phyloP scores from a whole-genome alignment of 2,329 filamentous ascomycete species.

The Botrytis tulipae region DNA sequence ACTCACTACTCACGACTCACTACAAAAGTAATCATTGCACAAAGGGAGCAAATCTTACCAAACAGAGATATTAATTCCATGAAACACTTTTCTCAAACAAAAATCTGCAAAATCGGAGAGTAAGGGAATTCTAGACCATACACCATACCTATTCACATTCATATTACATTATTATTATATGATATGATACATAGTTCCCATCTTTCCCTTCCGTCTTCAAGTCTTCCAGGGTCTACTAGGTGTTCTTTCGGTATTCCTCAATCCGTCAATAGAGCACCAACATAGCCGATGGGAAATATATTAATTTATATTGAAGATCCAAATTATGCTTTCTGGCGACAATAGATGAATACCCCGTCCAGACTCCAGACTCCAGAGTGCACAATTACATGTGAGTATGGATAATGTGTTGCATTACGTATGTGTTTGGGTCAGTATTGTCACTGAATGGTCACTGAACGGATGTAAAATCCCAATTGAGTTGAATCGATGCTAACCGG shows the following conservation, averaged over 20 bases:
- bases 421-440: not conserved
- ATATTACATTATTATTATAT: not conserved
- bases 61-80: not conserved
- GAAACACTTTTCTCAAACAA: not conserved
- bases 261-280: not conserved
- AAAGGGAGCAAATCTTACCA: not conserved
- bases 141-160: not conserved
- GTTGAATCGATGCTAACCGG: not conserved
- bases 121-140: not conserved
- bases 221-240: not conserved
- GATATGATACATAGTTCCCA: not conserved
- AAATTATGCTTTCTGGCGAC: not conserved
- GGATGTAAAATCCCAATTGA: slow-evolving; percentile 6
- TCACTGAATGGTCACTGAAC: not conserved
- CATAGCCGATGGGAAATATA: slow-evolving; percentile 10
- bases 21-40: not conserved
- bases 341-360: not conserved
- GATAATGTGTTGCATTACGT: slow-evolving; percentile 11
- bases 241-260: slow-evolving; percentile 1
- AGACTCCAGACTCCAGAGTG: not conserved
- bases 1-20: not conserved
- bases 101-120: not conserved
- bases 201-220: not conserved
- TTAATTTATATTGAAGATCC: slow-evolving; percentile 4
- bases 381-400: not conserved